phyloP scores from a whole-genome alignment of 1,139 yeast genomes.

The Pichia sp. region DNA sequence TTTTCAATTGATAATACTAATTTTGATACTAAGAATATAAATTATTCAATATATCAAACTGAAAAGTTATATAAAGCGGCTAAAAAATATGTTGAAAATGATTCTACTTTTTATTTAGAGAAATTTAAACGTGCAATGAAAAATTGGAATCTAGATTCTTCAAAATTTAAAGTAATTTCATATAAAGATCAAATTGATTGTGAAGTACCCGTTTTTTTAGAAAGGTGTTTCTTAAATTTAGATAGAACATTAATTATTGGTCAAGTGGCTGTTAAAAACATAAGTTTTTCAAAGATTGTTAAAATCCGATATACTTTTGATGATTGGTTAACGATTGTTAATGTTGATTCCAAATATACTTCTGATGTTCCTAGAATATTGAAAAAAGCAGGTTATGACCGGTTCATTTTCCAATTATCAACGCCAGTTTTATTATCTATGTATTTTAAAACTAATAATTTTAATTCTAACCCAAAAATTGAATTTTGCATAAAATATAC shows the following conservation, averaged over 20 bases:
- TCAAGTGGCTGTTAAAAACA: constrained; percentile 65
- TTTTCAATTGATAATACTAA: background rate
- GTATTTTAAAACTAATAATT: constrained; percentile 18
- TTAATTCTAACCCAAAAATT: constrained; percentile 28
- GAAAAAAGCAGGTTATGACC: constrained; percentile 46
- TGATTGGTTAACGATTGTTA: constrained; percentile 66
- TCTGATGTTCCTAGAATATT: constrained; percentile 52
- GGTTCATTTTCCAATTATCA: constrained; percentile 50
- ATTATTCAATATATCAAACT: background rate
- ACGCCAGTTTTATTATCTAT: constrained; percentile 30
- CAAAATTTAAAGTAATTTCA: constrained; percentile 28
- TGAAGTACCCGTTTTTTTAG: constrained; percentile 54
- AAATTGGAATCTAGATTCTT: constrained; percentile 45
- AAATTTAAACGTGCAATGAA: constrained; percentile 22
- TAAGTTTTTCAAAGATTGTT: constrained; percentile 57
- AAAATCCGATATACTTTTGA: constrained; percentile 65
- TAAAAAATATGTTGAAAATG: constrained; percentile 22
- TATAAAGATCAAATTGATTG: constrained; percentile 36
- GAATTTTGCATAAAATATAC: constrained; percentile 56
- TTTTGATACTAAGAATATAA: background rate
- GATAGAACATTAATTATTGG: constrained; percentile 60
- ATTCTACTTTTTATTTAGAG: constrained; percentile 8
- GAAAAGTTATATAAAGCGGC: constrained; percentile 18
- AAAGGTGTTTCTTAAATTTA: constrained; percentile 52
- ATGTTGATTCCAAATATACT: constrained; percentile 59